Evolutionary conservation across 129 eudicot species (phyloP).

Genomic region (Flaveria bidentis): DNA sequence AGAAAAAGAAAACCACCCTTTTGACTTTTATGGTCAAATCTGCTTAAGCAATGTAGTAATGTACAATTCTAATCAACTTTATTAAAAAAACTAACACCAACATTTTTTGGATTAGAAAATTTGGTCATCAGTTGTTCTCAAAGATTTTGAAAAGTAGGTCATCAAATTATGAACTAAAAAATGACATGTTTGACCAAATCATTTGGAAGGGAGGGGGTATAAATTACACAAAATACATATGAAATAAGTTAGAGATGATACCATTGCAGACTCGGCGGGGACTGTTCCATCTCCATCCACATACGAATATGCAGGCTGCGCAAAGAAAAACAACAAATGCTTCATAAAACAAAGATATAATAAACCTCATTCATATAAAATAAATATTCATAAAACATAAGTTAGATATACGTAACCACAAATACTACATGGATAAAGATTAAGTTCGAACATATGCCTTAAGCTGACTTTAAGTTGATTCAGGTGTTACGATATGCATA

Average conservation of each 20-base stretch:
- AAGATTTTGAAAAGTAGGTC: neutral
- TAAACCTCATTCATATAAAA: too few species aligned
- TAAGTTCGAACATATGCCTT: neutral
- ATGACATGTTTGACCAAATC: slow-evolving; percentile 23
- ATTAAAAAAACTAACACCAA: neutral
- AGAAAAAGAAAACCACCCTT: neutral
- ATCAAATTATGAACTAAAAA: neutral
- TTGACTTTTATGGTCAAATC: slow-evolving; percentile 25
- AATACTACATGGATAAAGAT: neutral
- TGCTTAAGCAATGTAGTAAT: neutral
- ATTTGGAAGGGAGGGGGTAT: neutral
- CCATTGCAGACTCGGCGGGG: slow-evolving; percentile 66
- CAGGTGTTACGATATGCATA: neutral
- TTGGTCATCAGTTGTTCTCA: neutral
- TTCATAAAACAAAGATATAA: neutral
- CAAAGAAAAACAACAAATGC: slow-evolving; percentile 1
- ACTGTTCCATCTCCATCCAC: slow-evolving; percentile 99
- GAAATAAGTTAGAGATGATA: neutral
- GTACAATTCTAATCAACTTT: neutral
- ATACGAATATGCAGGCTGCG: slow-evolving; percentile 31
- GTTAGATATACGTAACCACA: neutral
- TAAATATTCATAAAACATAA: too few species aligned
- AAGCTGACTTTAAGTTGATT: too few species aligned
- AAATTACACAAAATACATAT: neutral
- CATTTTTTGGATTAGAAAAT: neutral